Evolutionary conservation across 2,329 filamentous ascomycete genomes (phyloP).

Genomic region (Apiospora hydei): DNA sequence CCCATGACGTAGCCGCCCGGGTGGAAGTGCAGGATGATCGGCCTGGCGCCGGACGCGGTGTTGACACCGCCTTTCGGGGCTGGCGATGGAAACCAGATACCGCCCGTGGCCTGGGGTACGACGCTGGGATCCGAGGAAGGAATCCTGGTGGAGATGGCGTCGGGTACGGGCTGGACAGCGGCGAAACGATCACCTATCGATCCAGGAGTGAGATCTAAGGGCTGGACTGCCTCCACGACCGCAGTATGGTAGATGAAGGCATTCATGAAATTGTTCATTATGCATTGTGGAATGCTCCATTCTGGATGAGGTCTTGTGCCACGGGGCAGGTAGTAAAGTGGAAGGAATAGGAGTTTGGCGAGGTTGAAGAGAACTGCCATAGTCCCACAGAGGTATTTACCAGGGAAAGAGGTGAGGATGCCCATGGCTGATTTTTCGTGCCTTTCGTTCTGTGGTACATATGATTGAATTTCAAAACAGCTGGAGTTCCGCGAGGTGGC

Average conservation of each 20-base stretch:
- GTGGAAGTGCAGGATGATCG: conserved; percentile 55
- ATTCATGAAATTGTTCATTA: conserved; percentile 22
- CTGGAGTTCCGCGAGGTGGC: no score
- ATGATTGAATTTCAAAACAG: no score
- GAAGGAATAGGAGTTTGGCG: conserved; percentile 12
- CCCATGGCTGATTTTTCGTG: no score
- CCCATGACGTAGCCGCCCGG: conserved; percentile 56
- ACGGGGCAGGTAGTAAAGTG: conserved; percentile 17
- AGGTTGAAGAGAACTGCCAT: conserved; percentile 1
- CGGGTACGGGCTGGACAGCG: not conserved
- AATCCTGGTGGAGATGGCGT: conserved; percentile 3
- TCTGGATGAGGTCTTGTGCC: conserved; percentile 12
- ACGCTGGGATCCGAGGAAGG: conserved; percentile 9
- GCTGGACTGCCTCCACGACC: conserved; percentile 10
- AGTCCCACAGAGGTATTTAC: conserved; percentile 16
- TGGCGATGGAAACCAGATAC: conserved; percentile 35
- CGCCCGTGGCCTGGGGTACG: conserved; percentile 30
- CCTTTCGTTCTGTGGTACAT: no score
- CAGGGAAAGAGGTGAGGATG: conserved; percentile 8
- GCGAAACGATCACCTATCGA: conserved; percentile 2
- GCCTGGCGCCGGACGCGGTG: conserved; percentile 22
- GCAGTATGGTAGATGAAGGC: conserved; percentile 21
- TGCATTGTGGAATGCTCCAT: conserved; percentile 12
- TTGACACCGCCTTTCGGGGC: not conserved
- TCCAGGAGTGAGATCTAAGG: conserved; percentile 3